These are phyloP conservation scores for Eucalyptus victrix DNA, from an alignment of 345 rosid species.

Conservation along the genomic window DNA sequence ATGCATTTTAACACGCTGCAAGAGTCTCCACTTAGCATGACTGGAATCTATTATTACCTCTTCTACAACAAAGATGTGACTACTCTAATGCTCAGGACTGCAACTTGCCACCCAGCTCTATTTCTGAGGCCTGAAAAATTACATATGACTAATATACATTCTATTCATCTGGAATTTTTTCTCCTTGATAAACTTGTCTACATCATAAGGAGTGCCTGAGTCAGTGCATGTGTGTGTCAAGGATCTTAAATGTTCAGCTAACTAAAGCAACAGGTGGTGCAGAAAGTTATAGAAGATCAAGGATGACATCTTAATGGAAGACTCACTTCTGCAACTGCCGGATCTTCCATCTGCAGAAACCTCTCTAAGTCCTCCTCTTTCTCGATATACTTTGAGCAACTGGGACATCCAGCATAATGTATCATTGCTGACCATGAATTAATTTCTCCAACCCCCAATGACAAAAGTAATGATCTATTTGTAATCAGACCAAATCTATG, in stretches of 20 bases:
- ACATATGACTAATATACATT: background rate
- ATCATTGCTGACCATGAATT: constrained; percentile 56
- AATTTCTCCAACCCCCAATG: constrained; percentile 34
- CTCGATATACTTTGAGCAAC: constrained; percentile 56
- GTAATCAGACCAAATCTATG: constrained; percentile 73
- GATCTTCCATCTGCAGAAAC: constrained; percentile 28
- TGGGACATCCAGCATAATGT: constrained; percentile 60
- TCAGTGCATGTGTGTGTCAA: background rate
- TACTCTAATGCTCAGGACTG: background rate
- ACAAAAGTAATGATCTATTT: constrained; percentile 40
- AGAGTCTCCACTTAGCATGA: background rate
- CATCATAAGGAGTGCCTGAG: background rate
- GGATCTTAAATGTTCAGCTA: background rate
- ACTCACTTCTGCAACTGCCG: constrained; percentile 54
- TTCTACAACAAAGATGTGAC: background rate
- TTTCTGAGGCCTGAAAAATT: background rate
- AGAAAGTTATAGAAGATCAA: background rate
- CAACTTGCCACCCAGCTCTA: background rate
- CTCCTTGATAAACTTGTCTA: background rate
- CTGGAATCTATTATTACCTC: background rate
- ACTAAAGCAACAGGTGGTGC: background rate
- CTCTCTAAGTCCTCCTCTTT: constrained; percentile 40
- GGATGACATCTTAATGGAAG: background rate
- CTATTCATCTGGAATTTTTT: background rate
- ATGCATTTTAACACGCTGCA: background rate